A percentile compares a stretch with the other conserved stretches of the same genome.
Evolutionary conservation across 2,329 filamentous ascomycete genomes (phyloP).

Genomic region (Ophiostoma quercus): DNA sequence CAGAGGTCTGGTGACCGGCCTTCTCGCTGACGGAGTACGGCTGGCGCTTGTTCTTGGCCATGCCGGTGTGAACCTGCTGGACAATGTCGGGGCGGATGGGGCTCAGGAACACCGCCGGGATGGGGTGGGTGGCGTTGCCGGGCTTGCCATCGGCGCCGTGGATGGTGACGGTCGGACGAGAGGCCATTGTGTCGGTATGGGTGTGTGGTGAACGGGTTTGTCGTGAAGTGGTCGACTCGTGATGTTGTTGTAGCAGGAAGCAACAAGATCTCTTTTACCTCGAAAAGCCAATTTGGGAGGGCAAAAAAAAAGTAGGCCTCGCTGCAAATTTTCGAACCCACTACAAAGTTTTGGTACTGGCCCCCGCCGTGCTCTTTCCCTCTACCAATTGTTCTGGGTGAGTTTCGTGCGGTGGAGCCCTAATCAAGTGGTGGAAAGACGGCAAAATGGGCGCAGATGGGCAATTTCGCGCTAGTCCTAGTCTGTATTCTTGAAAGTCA

Average conservation of each 20-base stretch:
- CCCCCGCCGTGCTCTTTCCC: neutral
- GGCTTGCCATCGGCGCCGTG: constrained; percentile 92
- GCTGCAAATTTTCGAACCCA: constrained; percentile 22
- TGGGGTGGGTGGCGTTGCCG: constrained; percentile 81
- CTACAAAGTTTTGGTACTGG: constrained; percentile 20
- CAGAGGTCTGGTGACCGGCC: constrained; percentile 99
- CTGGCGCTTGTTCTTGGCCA: constrained; percentile 99
- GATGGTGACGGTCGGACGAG: constrained; percentile 95
- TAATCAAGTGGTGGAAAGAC: constrained; percentile 13
- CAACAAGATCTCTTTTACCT: constrained; percentile 12
- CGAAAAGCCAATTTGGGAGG: neutral
- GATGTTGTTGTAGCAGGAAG: constrained; percentile 16
- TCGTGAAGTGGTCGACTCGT: constrained; percentile 20
- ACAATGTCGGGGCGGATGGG: constrained; percentile 99
- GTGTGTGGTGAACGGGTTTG: constrained; percentile 17
- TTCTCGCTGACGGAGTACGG: constrained; percentile 99
- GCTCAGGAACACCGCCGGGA: constrained; percentile 93
- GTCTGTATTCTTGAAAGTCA: neutral
- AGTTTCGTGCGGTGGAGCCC: constrained; percentile 28
- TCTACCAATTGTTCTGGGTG: neutral
- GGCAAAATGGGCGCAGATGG: neutral
- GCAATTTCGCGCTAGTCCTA: neutral
- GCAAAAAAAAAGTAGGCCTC: neutral
- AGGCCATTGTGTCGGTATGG: constrained; percentile 61
- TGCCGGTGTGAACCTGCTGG: constrained; percentile 97